Evolutionary conservation across 441 rosid genomes (phyloP).

Genomic region (Erodium moschatum): DNA sequence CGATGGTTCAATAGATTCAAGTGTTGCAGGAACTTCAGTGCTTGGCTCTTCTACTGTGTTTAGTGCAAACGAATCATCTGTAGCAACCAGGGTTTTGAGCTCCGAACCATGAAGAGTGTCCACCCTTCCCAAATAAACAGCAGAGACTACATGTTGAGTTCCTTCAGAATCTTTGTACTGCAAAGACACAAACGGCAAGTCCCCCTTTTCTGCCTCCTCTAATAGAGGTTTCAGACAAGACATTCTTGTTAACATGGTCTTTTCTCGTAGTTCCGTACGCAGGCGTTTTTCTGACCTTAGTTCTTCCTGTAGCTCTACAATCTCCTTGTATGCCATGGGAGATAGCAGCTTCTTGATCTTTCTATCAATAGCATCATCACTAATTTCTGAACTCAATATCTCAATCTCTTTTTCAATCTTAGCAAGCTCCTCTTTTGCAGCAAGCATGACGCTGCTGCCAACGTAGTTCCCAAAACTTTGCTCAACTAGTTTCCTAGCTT

Average conservation of each 20-base stretch:
- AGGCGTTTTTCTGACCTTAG: constrained; percentile 56
- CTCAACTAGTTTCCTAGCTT: constrained; percentile 86
- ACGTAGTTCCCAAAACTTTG: constrained; percentile 91
- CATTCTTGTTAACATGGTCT: constrained; percentile 55
- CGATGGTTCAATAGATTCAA: constrained; percentile 40
- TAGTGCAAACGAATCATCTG: constrained; percentile 34
- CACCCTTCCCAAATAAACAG: constrained; percentile 63
- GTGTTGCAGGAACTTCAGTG: constrained; percentile 23
- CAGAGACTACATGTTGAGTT: constrained; percentile 57
- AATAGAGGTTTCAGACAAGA: constrained; percentile 55
- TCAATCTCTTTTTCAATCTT: constrained; percentile 62
- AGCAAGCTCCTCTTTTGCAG: constrained; percentile 81
- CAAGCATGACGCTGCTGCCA: constrained; percentile 84
- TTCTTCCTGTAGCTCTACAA: constrained; percentile 57
- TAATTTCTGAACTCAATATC: constrained; percentile 51
- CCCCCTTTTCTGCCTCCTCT: constrained; percentile 52
- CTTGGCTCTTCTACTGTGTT: constrained; percentile 25
- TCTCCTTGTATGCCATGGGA: constrained; percentile 59
- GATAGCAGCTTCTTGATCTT: constrained; percentile 65
- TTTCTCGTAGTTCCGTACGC: constrained; percentile 50
- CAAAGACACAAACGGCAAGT: constrained; percentile 69
- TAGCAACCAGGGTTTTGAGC: constrained; percentile 35
- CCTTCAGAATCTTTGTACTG: constrained; percentile 77
- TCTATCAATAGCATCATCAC: constrained; percentile 71
- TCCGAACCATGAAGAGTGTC: constrained; percentile 47